A percentile compares a stretch with the other conserved stretches of the same genome.
phyloP scores from a whole-genome alignment of 495 filamentous ascomycete species.

The Evernia prunastri region DNA sequence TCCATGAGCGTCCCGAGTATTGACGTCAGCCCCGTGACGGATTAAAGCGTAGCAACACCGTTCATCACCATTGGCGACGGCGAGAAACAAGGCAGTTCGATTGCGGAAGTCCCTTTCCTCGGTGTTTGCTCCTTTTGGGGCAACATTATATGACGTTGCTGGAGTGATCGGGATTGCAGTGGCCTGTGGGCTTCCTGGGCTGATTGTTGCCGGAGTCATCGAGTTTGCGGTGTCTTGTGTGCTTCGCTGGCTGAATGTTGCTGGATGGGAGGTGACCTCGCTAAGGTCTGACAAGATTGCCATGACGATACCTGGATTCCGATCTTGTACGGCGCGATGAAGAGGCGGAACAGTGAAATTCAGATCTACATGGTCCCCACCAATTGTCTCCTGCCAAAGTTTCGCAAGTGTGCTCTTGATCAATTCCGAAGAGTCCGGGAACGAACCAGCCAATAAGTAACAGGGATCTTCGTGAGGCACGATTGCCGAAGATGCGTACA shows the following conservation, averaged over 20 bases:
- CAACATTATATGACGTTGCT: background rate
- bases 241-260: too few species aligned
- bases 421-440: conserved; percentile 5
- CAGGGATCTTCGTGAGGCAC: background rate
- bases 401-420: background rate
- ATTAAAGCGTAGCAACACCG: background rate
- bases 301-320: background rate
- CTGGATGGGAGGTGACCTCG: background rate
- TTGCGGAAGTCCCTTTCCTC: conserved; percentile 4
- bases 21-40: background rate
- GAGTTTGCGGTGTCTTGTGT: too few species aligned
- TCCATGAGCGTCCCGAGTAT: conserved; percentile 3
- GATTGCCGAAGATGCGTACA: background rate
- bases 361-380: background rate
- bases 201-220: too few species aligned
- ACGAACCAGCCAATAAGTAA: conserved; percentile 7
- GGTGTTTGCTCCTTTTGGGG: background rate
- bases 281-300: background rate
- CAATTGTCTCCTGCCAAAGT: conserved; percentile 8
- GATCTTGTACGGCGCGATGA: conserved; percentile 8
- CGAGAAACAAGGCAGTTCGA: conserved; percentile 10
- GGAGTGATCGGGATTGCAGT: too few species aligned
- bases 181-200: too few species aligned
- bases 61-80: conserved; percentile 6
- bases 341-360: conserved; percentile 7